A percentile compares a stretch with the other conserved stretches of the same genome.
phyloP scores from a whole-genome alignment of 202 grass and related monocot species.

The Brachypodium distachyon region DNA sequence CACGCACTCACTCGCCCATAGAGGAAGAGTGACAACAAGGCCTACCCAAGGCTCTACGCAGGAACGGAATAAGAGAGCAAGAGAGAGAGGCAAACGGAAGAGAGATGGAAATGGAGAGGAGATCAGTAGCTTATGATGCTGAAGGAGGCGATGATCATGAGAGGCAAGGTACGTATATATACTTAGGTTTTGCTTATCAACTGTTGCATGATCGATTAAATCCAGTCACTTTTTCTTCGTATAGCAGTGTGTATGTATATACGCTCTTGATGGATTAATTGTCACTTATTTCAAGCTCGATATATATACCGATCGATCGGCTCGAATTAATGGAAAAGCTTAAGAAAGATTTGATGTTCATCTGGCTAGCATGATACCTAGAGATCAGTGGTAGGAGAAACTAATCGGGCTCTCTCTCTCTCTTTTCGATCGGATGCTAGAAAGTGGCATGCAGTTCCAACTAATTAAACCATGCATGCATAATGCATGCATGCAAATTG shows the following conservation, averaged over 20 bases:
- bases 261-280: too few relatives aligned
- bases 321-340: not conserved
- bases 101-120: conserved; percentile 38
- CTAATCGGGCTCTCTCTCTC: too few relatives aligned
- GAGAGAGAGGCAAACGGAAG: not conserved
- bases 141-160: conserved; percentile 59
- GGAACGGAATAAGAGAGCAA: not conserved
- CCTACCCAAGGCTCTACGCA: not conserved
- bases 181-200: too few relatives aligned
- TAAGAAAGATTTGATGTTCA: not conserved
- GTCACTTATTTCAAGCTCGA: not conserved
- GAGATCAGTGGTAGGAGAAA: not conserved
- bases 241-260: too few relatives aligned
- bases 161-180: conserved; percentile 62
- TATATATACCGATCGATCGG: not conserved
- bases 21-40: not conserved
- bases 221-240: not conserved
- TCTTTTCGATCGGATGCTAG: too few relatives aligned
- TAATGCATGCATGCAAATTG: not conserved
- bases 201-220: not conserved
- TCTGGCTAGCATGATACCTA: not conserved
- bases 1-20: conserved; percentile 12
- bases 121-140: conserved; percentile 33
- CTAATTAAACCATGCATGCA: not conserved
- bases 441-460: too few relatives aligned